phyloP scores from a whole-genome alignment of 768 basidiomycete species.

The Kwoniella newhampshirensis region DNA sequence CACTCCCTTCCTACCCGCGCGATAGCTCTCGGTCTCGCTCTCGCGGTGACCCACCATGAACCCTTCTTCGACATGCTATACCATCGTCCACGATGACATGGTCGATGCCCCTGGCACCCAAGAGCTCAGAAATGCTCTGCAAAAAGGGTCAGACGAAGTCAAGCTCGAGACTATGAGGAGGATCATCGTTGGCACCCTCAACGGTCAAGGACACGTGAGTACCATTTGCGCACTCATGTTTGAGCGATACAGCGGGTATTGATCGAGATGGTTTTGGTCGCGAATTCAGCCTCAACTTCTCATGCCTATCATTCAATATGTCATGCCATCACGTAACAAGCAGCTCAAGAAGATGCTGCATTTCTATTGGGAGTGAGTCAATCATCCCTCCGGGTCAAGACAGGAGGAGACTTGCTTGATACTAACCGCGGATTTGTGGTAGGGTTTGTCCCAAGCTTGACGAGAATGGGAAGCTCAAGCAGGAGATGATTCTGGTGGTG shows the following conservation, averaged over 20 bases:
- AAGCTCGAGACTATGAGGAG: slow-evolving; percentile 93
- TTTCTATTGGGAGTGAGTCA: slow-evolving; percentile 54
- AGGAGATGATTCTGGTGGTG: slow-evolving; percentile 99
- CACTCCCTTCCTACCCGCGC: neutral
- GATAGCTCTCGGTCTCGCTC: neutral
- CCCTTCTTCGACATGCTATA: slow-evolving; percentile 50
- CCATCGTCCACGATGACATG: slow-evolving; percentile 53
- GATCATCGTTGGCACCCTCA: slow-evolving; percentile 90
- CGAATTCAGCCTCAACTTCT: slow-evolving; percentile 87
- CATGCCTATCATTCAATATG: slow-evolving; percentile 98
- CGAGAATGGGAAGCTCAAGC: slow-evolving; percentile 94
- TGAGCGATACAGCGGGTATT: too few species aligned
- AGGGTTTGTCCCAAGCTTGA: slow-evolving; percentile 96
- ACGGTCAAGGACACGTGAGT: slow-evolving; percentile 85
- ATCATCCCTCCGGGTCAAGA: too few species aligned
- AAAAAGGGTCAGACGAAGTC: slow-evolving; percentile 95
- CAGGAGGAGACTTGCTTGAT: neutral
- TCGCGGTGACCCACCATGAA: slow-evolving; percentile 41
- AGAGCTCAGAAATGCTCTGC: slow-evolving; percentile 76
- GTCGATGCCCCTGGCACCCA: slow-evolving; percentile 66
- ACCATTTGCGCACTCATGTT: neutral
- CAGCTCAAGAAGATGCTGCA: slow-evolving; percentile 88
- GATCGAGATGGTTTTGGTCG: too few species aligned
- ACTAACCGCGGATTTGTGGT: neutral
- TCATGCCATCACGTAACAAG: slow-evolving; percentile 92